Base-by-base conservation (phyloP, 352 stramenopile genomes). In the Phytophthora pistaciae region DNA sequence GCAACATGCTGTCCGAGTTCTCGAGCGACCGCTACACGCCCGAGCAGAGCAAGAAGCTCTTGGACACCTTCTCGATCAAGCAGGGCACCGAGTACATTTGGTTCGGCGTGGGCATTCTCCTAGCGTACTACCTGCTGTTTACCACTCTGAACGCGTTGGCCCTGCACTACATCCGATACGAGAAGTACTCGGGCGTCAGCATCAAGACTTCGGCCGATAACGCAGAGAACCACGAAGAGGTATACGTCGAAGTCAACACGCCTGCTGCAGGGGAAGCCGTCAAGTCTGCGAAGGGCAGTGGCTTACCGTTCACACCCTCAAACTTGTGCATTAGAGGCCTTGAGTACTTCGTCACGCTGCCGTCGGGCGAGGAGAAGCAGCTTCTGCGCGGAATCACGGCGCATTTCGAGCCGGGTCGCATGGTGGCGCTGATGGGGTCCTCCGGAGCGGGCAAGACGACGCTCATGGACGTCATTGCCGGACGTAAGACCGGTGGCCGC, bases 351-450 rank as follows among this genome's bases (percentile, higher is more conserved):
- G 72, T 94, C 25, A 83, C 81, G 23, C 60, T 90, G 27, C 82
- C 82, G 7, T 81, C 73, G 20, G 86, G 72, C 13, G 77, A 85
- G 60, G 77, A 87, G 59, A 79, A 76, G 48, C 72, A 85, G 49
- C 70, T 88, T 23, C 48, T 90, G 18, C 59, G 63, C 10, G 60
- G 76, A 8, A 74, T 90, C 46, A 86, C 77, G 3, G 82, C 78
- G 0, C 25, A 86, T 7, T 53, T 53, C 20, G 46, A 53, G 46
- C 46, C 46, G 1, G 46, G 46, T 20, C 46, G 46, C 46, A 79
- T 95, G 79, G 91, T 88, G 4, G 88, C 90, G 14, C 66, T 96
- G 9, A 96, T 96, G 87, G 90, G 90, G 8, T 74, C 84, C 0
- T 89, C 71, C 0, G 68, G 68, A 68, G 66, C 66, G 6, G 60